Evolutionary conservation across 2,329 filamentous ascomycete genomes (phyloP), one percentile per base, ranked within the genome.

Genomic region (Aphanocladium album): DNA sequence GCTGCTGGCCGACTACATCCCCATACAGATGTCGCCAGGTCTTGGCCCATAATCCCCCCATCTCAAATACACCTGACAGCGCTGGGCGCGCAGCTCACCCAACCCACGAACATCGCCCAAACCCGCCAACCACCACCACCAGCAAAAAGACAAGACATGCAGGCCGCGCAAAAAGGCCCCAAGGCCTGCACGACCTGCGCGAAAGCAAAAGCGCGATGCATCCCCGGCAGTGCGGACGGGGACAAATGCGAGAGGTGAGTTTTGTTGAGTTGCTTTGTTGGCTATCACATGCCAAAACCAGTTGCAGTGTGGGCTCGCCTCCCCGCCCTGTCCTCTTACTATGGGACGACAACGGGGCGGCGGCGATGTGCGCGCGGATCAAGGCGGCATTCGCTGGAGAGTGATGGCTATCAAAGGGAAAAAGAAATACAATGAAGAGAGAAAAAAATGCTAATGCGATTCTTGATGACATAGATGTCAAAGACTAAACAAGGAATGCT

Each of bases 171-270:
- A 65, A 79, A 76, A 63, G 79, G 79, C 14, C 79, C 80, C 3
- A 77, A 78, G 64, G 80, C 80, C 47, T 82, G 80, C 65, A 73
- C 72, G 1, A 80, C 79, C 1, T 82, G 80, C 65, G 80, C 80
- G 62, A 80, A 77, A 64, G 80, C 80, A n/a, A 82, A 82, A 66
- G 76, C 79, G 33, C 73, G 79, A 65, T 82, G 80, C 49, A 76
- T 80, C 27, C 72, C 77, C 0, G 76, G 79, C 33, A 57, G n/a
- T 2, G 74, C 76, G 11, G 67, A 69, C 16, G 72, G 69, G 6
- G 70, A 72, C 58, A 77, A 78, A 59, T 82, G 80, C 64, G 79
- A 82, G 63, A 76, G 80, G 79, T 81, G 65, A 67, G 73, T 60
- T n/a, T 30, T 45, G 47, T 43, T 46, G 43, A 50, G 43, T 5